Evolutionary conservation across 2,329 filamentous ascomycete genomes (phyloP).

Genomic region (Monilinia fructigena): DNA sequence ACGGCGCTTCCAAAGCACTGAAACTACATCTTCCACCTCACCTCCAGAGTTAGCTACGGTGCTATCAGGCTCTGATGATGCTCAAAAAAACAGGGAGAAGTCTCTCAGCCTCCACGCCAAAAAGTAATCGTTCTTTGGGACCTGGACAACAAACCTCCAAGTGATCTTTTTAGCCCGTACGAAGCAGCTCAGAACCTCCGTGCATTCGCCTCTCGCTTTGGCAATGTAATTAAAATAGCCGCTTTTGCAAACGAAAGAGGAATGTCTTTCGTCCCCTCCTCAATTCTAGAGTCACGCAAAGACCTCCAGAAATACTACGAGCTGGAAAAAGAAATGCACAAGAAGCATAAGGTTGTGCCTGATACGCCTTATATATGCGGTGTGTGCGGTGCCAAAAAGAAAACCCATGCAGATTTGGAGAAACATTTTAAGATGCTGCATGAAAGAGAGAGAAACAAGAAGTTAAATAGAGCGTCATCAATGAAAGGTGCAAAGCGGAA

Average conservation of each 20-base stretch:
- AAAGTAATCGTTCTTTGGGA: constrained; percentile 5
- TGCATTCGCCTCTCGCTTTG: background rate
- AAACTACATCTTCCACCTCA: background rate
- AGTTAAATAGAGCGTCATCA: too few relatives aligned
- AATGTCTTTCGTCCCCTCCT: background rate
- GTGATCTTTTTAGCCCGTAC: background rate
- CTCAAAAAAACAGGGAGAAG: too few relatives aligned
- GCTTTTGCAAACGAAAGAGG: background rate
- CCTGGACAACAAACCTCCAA: background rate
- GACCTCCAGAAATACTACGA: background rate
- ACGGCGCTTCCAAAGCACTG: background rate
- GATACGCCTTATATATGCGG: constrained; percentile 3
- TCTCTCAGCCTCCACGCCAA: background rate
- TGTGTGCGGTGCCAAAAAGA: background rate
- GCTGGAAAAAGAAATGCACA: background rate
- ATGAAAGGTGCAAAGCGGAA: background rate
- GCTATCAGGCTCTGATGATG: background rate
- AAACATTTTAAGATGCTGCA: background rate
- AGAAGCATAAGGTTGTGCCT: background rate
- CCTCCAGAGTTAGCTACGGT: background rate
- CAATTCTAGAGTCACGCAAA: background rate
- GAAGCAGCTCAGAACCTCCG: constrained; percentile 6
- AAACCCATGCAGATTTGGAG: background rate
- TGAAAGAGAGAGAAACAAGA: background rate
- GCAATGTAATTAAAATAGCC: background rate